These are phyloP conservation scores for Zea luxurians DNA, from an alignment of 176 grass and related monocot genomes.

Conservation along the genomic window DNA sequence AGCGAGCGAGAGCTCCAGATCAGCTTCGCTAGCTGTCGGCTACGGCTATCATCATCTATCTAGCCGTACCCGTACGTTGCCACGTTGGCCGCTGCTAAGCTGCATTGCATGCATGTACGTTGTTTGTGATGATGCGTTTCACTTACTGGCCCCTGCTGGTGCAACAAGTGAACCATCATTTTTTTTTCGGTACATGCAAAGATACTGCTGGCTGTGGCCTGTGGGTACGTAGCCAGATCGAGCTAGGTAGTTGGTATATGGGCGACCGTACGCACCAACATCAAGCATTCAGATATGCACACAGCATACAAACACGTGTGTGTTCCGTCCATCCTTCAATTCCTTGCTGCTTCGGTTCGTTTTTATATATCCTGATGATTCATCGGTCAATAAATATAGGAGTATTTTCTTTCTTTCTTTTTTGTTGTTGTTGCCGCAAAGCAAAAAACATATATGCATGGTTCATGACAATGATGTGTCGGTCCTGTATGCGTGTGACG, in stretches of 20 bases:
- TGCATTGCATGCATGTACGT: constrained; percentile 10
- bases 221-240: background rate
- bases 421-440: too few species aligned
- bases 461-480: too few species aligned
- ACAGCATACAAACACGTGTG: too few species aligned
- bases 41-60: too few species aligned
- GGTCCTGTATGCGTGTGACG: too few species aligned
- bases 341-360: background rate
- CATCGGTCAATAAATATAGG: too few species aligned
- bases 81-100: background rate
- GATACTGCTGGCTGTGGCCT: constrained; percentile 11
- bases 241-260: background rate
- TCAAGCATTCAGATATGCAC: background rate
- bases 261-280: background rate
- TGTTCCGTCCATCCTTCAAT: background rate
- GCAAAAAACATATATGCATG: too few species aligned
- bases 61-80: background rate
- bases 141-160: background rate
- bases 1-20: background rate
- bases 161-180: constrained; percentile 24
- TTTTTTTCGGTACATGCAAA: constrained; percentile 31
- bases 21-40: background rate
- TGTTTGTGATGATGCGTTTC: constrained; percentile 47
- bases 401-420: too few species aligned
- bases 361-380: background rate